Evolutionary conservation across 164 flowering plant genomes (phyloP), one percentile per base, ranked within the genome.

Genomic region (Umbilicus rupestris): DNA sequence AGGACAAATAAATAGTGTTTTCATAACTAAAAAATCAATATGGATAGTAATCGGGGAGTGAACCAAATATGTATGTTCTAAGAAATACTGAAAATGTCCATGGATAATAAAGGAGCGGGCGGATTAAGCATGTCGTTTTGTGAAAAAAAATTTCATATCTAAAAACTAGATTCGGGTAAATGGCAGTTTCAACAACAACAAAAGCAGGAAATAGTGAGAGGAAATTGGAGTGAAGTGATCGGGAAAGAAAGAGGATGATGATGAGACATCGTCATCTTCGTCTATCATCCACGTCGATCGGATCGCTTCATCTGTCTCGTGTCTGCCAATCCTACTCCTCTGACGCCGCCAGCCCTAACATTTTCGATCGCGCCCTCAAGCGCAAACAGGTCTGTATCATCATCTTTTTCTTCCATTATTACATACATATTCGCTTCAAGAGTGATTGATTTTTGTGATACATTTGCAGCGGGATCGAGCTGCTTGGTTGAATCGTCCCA

Each of bases 391-490:
- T 83, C 35, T 28, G 24, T 29, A n/a, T 9, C 10, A 22, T 9
- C 47, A 2, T 44, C 35, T 3, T 1, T 15, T 30, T 19, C 28
- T 33, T 17, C 19, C 11, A 22, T 7, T 33, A 14, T 15, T 5
- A 28, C n/a, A 35, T 62, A 26, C 30, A 9, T 59, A 10, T 59
- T 47, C 22, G 7, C 50, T 62, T 41, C 39, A 30, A 59, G 1
- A 19, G 44, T 57, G 6, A 14, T 42, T 58, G 31, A 28, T 31
- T 58, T 37, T 7, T 39, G 3, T 66, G 7, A 57, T 24, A 30
- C 28, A 30, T 70, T 62, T 67, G 72, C 80, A 94, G 92, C 89
- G 97, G 52, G 97, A 94, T 63, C 79, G 99, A 78, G 95, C 97
- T 31, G 96, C 99, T 2, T 91, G 93, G 97, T 75, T 94, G 81